Evolutionary conservation across 768 basidiomycete genomes (phyloP).

Genomic region (Hygrocybe punicea): DNA sequence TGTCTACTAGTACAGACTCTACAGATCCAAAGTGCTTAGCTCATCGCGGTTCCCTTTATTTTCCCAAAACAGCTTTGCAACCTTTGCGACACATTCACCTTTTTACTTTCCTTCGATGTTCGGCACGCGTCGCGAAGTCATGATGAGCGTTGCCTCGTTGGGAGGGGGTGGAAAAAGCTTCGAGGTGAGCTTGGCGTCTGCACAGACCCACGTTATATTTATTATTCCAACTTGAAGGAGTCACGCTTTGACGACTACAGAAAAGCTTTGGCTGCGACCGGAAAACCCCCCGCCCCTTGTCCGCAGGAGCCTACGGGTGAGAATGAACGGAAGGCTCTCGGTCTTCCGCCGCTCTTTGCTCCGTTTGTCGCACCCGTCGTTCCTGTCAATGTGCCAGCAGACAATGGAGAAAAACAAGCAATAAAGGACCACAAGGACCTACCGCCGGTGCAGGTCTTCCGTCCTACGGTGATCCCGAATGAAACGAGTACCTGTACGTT

Average conservation of each 20-base stretch:
- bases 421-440: constrained; percentile 22
- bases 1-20: no score
- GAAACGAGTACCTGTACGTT: neutral
- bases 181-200: no score
- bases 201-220: no score
- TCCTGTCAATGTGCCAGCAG: constrained; percentile 11
- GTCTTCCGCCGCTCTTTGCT: constrained; percentile 51
- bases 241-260: constrained; percentile 54
- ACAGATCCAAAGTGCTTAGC: no score
- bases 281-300: constrained; percentile 46
- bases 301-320: constrained; percentile 47
- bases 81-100: no score
- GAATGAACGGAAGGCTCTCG: constrained; percentile 41
- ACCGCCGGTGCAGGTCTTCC: constrained; percentile 20
- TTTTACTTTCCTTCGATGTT: no score
- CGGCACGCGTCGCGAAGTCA: no score
- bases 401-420: neutral
- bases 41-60: no score
- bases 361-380: constrained; percentile 27
- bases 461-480: neutral
- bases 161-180: no score
- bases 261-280: constrained; percentile 44
- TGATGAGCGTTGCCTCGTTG: no score
- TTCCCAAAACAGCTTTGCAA: no score
- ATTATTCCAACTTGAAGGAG: no score